Conservation (phyloP, 805 yeast species). For the Candida orba region DNA sequence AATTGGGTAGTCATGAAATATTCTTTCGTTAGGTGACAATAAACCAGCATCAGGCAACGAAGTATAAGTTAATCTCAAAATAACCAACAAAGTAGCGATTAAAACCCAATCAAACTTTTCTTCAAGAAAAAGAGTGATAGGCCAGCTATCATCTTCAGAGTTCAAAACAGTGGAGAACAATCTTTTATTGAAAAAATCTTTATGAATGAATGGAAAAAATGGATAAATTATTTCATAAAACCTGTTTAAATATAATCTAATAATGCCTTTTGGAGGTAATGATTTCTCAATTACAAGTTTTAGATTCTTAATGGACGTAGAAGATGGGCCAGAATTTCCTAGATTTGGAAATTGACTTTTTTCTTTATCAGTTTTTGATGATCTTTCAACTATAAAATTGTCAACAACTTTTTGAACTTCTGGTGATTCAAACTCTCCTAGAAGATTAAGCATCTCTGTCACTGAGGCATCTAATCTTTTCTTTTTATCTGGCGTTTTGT, state of each 20-base stretch:
- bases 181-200: constrained; percentile 25
- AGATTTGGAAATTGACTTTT: constrained; percentile 8
- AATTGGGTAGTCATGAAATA: constrained; percentile 30
- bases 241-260: constrained; percentile 35
- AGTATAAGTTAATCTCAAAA: constrained; percentile 35
- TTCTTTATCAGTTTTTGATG: constrained; percentile 7
- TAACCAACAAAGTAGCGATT: constrained; percentile 33
- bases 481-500: constrained; percentile 11
- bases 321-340: constrained; percentile 5
- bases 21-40: constrained; percentile 15
- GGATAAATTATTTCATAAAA: constrained; percentile 40
- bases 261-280: constrained; percentile 32
- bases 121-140: constrained; percentile 26
- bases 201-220: constrained; percentile 41
- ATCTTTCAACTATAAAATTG: constrained; percentile 16
- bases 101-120: constrained; percentile 34
- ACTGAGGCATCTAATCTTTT: constrained; percentile 20
- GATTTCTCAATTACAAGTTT: constrained; percentile 28
- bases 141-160: constrained; percentile 19
- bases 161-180: constrained; percentile 30
- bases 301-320: constrained; percentile 23
- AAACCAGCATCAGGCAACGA: constrained; percentile 28
- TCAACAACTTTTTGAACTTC: constrained; percentile 14
- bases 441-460: constrained; percentile 11
- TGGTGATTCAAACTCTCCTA: constrained; percentile 19